These are phyloP conservation scores for Juglanconis sp. DNA, from an alignment of 2,329 filamentous ascomycete species.

Conservation along the genomic window DNA sequence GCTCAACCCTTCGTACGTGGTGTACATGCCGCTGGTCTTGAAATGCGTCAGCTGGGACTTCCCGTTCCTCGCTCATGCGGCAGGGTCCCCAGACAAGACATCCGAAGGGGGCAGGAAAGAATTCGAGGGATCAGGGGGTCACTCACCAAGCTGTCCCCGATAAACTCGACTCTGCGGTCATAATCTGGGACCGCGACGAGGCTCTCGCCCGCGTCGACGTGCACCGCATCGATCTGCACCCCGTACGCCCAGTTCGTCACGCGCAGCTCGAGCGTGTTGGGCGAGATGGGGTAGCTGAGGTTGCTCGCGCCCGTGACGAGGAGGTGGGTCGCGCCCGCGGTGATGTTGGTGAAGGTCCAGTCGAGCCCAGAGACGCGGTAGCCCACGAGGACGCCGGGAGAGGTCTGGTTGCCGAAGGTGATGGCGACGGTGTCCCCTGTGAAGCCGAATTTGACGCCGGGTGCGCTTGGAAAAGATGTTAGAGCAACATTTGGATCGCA, in stretches of 20 bases:
- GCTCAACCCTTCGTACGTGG: constrained; percentile 55
- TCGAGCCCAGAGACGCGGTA: constrained; percentile 58
- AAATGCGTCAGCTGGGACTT: no score
- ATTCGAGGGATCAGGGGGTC: no score
- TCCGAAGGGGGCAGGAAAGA: no score
- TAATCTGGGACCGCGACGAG: constrained; percentile 41
- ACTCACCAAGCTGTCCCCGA: constrained; percentile 40
- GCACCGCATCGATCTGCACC: constrained; percentile 52
- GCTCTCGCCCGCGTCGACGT: constrained; percentile 41
- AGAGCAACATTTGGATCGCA: constrained; percentile 34
- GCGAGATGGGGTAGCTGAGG: constrained; percentile 38
- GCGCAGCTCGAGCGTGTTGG: constrained; percentile 52
- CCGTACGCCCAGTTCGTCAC: constrained; percentile 62
- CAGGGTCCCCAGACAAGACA: no score
- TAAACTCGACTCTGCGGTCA: constrained; percentile 38
- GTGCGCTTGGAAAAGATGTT: constrained; percentile 37
- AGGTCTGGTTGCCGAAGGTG: constrained; percentile 51
- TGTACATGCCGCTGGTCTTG: constrained; percentile 50
- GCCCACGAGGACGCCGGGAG: constrained; percentile 48
- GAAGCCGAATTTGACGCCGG: constrained; percentile 54
- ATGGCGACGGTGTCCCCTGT: constrained; percentile 51
- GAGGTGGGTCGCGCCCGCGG: constrained; percentile 52
- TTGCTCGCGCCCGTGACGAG: constrained; percentile 45
- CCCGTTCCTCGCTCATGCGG: no score
- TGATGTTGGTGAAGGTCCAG: constrained; percentile 61